Evolutionary conservation across 257 asterid genomes (phyloP).

Genomic region (Solanum paucissectum): DNA sequence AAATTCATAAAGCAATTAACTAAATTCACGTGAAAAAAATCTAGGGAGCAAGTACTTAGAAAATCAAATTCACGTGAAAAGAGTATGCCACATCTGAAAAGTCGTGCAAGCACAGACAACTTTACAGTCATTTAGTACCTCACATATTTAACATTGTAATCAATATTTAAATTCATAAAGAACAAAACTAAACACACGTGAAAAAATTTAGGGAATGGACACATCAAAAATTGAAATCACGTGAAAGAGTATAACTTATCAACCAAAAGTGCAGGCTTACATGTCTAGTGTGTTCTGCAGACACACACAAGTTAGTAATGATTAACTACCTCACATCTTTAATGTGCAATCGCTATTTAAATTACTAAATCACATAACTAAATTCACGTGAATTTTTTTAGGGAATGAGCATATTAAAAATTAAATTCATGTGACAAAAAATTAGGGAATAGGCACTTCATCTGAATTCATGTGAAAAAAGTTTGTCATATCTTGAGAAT

Average conservation of each 20-base stretch:
- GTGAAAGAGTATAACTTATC: background rate
- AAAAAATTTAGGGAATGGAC: background rate
- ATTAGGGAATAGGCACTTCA: background rate
- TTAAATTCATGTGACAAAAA: background rate
- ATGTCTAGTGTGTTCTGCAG: background rate
- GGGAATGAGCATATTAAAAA: background rate
- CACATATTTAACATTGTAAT: too few relatives aligned
- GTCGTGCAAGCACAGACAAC: background rate
- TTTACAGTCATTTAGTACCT: background rate
- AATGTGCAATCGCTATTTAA: background rate
- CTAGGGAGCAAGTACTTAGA: background rate
- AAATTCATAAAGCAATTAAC: background rate
- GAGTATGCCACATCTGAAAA: too few relatives aligned
- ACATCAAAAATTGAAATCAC: background rate
- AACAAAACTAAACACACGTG: background rate
- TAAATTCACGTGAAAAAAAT: too few relatives aligned
- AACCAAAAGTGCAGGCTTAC: background rate
- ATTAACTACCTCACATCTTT: background rate
- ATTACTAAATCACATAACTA: background rate
- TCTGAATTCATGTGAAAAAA: too few relatives aligned
- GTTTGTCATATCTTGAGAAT: background rate
- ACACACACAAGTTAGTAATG: background rate
- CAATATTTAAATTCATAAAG: background rate
- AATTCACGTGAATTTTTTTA: too few relatives aligned
- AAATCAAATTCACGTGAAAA: too few relatives aligned